Percentiles rank a stretch among this genome's conserved stretches.
phyloP scores from a whole-genome alignment of 1,139 yeast species.

The Candida frijolesensis region DNA sequence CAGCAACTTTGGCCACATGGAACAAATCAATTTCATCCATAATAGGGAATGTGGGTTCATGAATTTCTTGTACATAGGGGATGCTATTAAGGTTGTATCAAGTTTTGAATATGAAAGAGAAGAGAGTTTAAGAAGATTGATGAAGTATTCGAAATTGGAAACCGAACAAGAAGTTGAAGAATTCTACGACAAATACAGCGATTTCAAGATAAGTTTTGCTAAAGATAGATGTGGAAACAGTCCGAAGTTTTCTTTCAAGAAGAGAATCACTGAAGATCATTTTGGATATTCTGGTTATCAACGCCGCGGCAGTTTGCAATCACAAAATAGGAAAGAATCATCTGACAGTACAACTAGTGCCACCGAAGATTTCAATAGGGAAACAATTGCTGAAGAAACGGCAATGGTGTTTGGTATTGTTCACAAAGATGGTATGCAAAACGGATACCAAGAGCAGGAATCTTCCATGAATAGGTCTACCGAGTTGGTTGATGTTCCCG shows the following conservation, averaged over 20 bases:
- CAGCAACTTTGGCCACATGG: slow-evolving; percentile 42
- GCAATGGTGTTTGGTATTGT: slow-evolving; percentile 52
- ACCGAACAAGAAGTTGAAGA: slow-evolving; percentile 25
- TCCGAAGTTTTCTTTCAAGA: slow-evolving; percentile 46
- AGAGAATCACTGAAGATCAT: slow-evolving; percentile 20
- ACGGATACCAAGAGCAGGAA: slow-evolving; percentile 9
- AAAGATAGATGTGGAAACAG: slow-evolving; percentile 53
- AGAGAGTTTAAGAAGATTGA: slow-evolving; percentile 12
- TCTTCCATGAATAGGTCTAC: slow-evolving; percentile 30
- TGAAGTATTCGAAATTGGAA: slow-evolving; percentile 18
- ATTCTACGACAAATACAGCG: slow-evolving; percentile 42
- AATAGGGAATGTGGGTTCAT: slow-evolving; percentile 50
- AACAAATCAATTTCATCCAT: slow-evolving; percentile 50
- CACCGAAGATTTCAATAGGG: slow-evolving; percentile 16
- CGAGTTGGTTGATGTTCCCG: slow-evolving; percentile 24
- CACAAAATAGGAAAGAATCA: background rate
- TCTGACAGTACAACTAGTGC: background rate
- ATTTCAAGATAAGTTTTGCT: slow-evolving; percentile 47
- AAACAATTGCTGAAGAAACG: slow-evolving; percentile 41
- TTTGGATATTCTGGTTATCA: slow-evolving; percentile 14
- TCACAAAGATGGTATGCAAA: slow-evolving; percentile 21
- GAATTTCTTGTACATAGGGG: slow-evolving; percentile 43
- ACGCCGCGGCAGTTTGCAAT: slow-evolving; percentile 6
- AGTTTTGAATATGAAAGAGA: slow-evolving; percentile 29
- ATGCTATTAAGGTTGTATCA: slow-evolving; percentile 41